Evolutionary conservation across 441 rosid species (phyloP).

Genomic region (Croton laevigatus): DNA sequence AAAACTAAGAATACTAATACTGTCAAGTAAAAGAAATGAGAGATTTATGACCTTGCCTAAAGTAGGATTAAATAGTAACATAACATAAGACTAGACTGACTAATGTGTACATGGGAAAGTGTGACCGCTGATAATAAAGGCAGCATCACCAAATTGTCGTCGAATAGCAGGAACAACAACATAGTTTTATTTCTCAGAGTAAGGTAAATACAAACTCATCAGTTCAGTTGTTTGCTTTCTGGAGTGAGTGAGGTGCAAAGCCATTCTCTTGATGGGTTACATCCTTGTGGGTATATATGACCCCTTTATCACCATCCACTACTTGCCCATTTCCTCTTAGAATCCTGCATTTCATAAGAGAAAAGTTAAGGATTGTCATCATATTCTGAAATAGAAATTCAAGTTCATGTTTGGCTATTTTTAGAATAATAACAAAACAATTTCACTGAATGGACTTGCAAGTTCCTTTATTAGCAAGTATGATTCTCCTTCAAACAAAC

Average conservation of each 20-base stretch:
- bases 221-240: neutral
- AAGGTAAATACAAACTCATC: neutral
- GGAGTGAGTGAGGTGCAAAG: neutral
- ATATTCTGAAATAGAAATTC: neutral
- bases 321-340: conserved; percentile 88
- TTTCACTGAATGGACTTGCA: neutral
- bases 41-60: neutral
- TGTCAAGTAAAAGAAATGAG: neutral
- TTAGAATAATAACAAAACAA: neutral
- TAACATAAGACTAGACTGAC: neutral
- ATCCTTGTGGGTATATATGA: conserved; percentile 70
- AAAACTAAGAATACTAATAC: neutral
- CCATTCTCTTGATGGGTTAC: conserved; percentile 28
- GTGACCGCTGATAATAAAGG: neutral
- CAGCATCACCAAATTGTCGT: neutral
- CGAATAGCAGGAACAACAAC: neutral
- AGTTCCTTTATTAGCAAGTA: neutral
- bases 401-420: neutral
- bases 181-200: neutral
- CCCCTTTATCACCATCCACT: conserved; percentile 84
- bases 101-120: neutral
- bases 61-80: neutral
- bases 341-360: conserved; percentile 51
- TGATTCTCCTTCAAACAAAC: neutral
- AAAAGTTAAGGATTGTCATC: neutral